These are phyloP conservation scores for Phytophthora pluvialis DNA, from an alignment of 352 stramenopile genomes.

Conservation along the genomic window DNA sequence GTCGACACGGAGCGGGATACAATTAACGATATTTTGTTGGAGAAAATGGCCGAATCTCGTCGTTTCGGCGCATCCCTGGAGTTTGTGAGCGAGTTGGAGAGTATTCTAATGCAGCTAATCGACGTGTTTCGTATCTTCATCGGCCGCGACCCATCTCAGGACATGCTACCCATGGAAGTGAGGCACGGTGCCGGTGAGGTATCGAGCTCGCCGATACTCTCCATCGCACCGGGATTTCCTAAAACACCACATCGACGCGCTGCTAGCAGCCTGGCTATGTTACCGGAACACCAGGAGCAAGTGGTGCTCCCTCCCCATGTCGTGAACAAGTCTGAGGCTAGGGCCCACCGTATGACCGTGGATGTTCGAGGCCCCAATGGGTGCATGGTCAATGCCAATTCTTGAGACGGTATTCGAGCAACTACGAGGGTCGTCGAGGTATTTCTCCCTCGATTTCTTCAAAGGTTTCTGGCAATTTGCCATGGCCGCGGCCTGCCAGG, in stretches of 20 bases:
- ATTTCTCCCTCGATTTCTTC: conserved; percentile 27
- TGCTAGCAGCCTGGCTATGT: not conserved
- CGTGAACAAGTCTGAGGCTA: conserved; percentile 8
- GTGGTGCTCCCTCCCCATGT: conserved; percentile 6
- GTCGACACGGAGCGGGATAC: not conserved
- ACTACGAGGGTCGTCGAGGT: conserved; percentile 12
- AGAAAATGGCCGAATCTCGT: conserved; percentile 6
- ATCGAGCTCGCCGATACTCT: not conserved
- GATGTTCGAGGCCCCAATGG: conserved; percentile 10
- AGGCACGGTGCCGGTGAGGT: not conserved
- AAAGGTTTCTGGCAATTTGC: conserved; percentile 28
- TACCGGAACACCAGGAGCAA: not conserved
- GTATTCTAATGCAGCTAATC: conserved; percentile 7
- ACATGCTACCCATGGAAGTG: not conserved
- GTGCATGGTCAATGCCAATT: conserved; percentile 16
- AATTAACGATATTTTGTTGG: conserved; percentile 11
- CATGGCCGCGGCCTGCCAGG: conserved; percentile 2
- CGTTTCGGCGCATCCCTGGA: not conserved
- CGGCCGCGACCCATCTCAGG: not conserved
- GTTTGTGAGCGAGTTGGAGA: not conserved
- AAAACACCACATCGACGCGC: not conserved
- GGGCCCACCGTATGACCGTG: conserved; percentile 6
- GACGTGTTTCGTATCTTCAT: conserved; percentile 14
- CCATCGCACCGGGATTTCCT: not conserved
- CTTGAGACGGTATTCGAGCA: conserved; percentile 10